These are phyloP conservation scores for Hyphodiscus hymeniophilus DNA, from an alignment of 495 filamentous ascomycete species.

Conservation along the genomic window DNA sequence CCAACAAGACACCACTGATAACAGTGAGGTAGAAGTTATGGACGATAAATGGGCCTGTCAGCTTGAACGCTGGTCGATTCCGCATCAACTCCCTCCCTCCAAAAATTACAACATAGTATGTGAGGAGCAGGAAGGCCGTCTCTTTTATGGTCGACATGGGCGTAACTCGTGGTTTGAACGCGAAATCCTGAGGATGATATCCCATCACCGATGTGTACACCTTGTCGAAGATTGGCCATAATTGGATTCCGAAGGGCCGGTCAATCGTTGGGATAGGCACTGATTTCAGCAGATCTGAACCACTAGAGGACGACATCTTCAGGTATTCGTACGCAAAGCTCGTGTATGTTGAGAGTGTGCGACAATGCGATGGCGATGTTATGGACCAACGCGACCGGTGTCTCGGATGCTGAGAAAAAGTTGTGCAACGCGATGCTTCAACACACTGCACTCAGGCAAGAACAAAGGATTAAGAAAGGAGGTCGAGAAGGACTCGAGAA, in stretches of 20 bases:
- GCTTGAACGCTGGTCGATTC: conserved; percentile 55
- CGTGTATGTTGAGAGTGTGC: conserved; percentile 3
- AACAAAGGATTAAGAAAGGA: no score
- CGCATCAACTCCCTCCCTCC: conserved; percentile 69
- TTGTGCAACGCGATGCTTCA: no score
- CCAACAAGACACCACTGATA: conserved; percentile 58
- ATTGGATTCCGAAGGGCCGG: conserved; percentile 78
- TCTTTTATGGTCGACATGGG: conserved; percentile 65
- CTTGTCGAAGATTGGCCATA: conserved; percentile 94
- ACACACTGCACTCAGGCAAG: no score
- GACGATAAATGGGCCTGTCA: conserved; percentile 62
- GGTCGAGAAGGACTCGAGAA: no score
- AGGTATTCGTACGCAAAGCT: not conserved
- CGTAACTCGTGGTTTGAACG: conserved; percentile 56
- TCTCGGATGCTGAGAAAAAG: no score
- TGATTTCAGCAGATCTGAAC: conserved; percentile 52
- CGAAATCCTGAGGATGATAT: conserved; percentile 62
- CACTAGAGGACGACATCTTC: conserved; percentile 25
- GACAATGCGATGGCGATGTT: not conserved
- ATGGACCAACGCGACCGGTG: no score
- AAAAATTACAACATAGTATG: conserved; percentile 71
- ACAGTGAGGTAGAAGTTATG: conserved; percentile 75
- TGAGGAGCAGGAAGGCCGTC: conserved; percentile 51
- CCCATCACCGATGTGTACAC: conserved; percentile 66
- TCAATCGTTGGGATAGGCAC: conserved; percentile 74